Base-by-base conservation (phyloP, 108 stramenopile species). In the Chaetoceros muelleri region DNA sequence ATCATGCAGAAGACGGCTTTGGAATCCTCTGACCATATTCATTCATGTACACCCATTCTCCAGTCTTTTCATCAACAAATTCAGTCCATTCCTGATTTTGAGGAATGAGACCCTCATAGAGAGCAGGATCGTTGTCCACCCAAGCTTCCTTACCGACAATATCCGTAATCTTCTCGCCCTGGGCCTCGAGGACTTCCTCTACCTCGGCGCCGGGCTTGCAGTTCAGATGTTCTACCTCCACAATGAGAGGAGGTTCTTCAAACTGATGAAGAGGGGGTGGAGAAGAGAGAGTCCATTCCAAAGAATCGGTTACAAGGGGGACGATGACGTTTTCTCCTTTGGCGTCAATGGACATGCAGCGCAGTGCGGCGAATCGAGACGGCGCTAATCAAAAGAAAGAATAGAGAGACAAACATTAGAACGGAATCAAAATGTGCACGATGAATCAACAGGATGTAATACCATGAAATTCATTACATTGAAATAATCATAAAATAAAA, bases 231-330 rank as follows among this genome's bases (percentile, higher is more conserved):
- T 87, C 90, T 20, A 80, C 79, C 64, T 97, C 96, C 18, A 95
- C 94, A 46, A 97, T 87, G 73, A 97, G 84, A 30, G 97, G 97
- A 24, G 97, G 93, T 76, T 98, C 97, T 44, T 84, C 81, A 68
- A 98, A 98, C 82, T 95, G 94, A 84, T 98, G 97, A 72, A 96
- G 79, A 25, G 95, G 95, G 22, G 95, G 95, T 48, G 97, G 97
- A 53, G 74, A 84, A 13, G 85, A 84, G 30, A 98, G 83, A 20
- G 90, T 84, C 85, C 95, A 96, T 72, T 98, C 97, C 66, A 98
- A 82, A 17, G 95, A 92, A 58, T 95, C 90, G 57, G 85, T 81
- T 60, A 94, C 81, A 70, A 90, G 71, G 25, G 87, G 87, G 26
- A 94, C 89, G 23, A 94, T 73, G n/a, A 94, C 86, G 57, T 91